These are phyloP conservation scores for Ehretia macrophylla DNA, from an alignment of 257 asterid genomes.

Conservation along the genomic window DNA sequence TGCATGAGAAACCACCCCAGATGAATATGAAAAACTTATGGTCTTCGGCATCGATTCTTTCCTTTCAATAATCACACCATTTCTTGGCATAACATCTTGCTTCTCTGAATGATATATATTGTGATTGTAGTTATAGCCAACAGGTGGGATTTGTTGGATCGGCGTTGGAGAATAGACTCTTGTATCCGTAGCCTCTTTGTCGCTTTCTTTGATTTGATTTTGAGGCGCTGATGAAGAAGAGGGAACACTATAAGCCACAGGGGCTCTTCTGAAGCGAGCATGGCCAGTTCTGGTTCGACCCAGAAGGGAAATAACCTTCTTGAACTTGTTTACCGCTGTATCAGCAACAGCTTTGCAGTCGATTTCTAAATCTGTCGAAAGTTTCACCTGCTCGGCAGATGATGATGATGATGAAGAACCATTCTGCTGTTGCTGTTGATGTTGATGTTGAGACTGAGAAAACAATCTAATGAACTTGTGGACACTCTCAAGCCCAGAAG, in stretches of 20 bases:
- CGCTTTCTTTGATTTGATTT: constrained; percentile 3
- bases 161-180: constrained; percentile 82
- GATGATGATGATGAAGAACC: constrained; percentile 6
- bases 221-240: constrained; percentile 27
- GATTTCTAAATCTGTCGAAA: constrained; percentile 16
- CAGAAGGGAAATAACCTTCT: constrained; percentile 53
- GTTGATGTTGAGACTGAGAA: constrained; percentile 28
- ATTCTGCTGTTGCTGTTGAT: no score
- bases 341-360: constrained; percentile 62
- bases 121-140: constrained; percentile 4
- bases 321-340: constrained; percentile 57
- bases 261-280: constrained; percentile 86
- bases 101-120: constrained; percentile 4
- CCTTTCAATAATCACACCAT: constrained; percentile 15
- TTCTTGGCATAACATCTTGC: background rate
- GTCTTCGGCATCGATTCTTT: constrained; percentile 39
- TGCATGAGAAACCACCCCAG: constrained; percentile 42
- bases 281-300: constrained; percentile 77
- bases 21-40: constrained; percentile 57
- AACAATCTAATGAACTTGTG: constrained; percentile 56
- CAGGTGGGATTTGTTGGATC: constrained; percentile 65
- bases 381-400: constrained; percentile 11
- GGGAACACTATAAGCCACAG: constrained; percentile 13
- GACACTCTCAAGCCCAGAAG: constrained; percentile 69
- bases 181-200: constrained; percentile 3